Conservation (phyloP, 345 rosid species). For the Sisymbrium altissimum region DNA sequence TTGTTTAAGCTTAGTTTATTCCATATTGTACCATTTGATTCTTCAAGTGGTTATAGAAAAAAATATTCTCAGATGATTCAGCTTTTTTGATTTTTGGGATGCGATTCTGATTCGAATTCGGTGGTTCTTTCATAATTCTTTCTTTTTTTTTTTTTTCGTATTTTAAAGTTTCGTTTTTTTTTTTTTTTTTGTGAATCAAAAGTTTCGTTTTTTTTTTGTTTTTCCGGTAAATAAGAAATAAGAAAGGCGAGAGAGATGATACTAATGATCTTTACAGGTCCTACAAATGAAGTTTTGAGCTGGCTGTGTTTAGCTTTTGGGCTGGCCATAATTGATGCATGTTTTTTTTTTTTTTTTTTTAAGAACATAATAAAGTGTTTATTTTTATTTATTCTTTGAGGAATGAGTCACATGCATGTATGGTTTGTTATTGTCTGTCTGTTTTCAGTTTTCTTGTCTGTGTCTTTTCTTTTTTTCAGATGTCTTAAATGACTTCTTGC, state of each 20-base stretch:
- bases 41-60: not conserved
- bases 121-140: not conserved
- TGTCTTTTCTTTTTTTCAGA: too few species aligned
- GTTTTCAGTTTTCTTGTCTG: not conserved
- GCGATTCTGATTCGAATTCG: not conserved
- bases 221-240: too few species aligned
- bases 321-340: slow-evolving; percentile 14
- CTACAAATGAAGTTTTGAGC: slow-evolving; percentile 24
- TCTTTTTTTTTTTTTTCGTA: too few species aligned
- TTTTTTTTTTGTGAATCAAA: too few species aligned
- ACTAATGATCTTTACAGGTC: not conserved
- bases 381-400: not conserved
- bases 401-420: not conserved
- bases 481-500: too few species aligned
- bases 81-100: not conserved
- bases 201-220: too few species aligned
- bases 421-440: not conserved
- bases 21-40: not conserved
- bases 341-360: not conserved
- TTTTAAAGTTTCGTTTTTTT: too few species aligned
- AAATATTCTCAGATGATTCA: not conserved
- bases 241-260: too few species aligned
- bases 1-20: not conserved
- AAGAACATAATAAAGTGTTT: slow-evolving; percentile 1
- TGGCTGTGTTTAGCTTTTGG: slow-evolving; percentile 17